These are phyloP conservation scores for Nakazawaea pomicola DNA, from an alignment of 805 yeast species.

Conservation along the genomic window DNA sequence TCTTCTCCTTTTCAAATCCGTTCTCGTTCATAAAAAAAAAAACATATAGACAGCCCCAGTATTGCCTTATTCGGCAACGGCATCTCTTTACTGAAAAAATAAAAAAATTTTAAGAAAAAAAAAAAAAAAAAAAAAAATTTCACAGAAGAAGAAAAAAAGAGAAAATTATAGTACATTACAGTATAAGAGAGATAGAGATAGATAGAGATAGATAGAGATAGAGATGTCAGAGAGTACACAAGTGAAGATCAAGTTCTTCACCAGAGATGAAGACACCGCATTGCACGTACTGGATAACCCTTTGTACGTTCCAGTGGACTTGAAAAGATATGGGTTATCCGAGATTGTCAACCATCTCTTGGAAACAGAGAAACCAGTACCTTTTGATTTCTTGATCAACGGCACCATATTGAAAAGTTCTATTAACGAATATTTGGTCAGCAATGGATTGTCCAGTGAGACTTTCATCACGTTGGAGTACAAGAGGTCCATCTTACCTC, in stretches of 20 bases:
- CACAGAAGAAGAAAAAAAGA: too few relatives aligned
- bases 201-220: too few relatives aligned
- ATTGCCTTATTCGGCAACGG: too few relatives aligned
- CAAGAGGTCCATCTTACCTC: constrained; percentile 89
- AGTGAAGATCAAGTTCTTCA: constrained; percentile 76
- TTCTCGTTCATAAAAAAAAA: too few relatives aligned
- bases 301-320: constrained; percentile 76
- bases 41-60: too few relatives aligned
- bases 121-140: too few relatives aligned
- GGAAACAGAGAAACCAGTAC: constrained; percentile 56
- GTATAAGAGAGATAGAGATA: too few relatives aligned
- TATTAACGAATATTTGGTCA: constrained; percentile 70
- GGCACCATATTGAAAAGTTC: constrained; percentile 78
- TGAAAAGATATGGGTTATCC: constrained; percentile 88
- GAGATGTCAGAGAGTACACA: constrained; percentile 30
- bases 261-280: constrained; percentile 74
- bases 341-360: constrained; percentile 92
- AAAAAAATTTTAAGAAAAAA: too few relatives aligned
- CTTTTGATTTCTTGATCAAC: constrained; percentile 89
- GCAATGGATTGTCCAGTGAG: constrained; percentile 79
- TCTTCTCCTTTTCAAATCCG: background rate
- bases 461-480: constrained; percentile 77
- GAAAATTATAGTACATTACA: too few relatives aligned
- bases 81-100: too few relatives aligned
- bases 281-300: constrained; percentile 77